Base-by-base conservation (phyloP, 2,329 filamentous ascomycete genomes). In the Fusarium sp. region DNA sequence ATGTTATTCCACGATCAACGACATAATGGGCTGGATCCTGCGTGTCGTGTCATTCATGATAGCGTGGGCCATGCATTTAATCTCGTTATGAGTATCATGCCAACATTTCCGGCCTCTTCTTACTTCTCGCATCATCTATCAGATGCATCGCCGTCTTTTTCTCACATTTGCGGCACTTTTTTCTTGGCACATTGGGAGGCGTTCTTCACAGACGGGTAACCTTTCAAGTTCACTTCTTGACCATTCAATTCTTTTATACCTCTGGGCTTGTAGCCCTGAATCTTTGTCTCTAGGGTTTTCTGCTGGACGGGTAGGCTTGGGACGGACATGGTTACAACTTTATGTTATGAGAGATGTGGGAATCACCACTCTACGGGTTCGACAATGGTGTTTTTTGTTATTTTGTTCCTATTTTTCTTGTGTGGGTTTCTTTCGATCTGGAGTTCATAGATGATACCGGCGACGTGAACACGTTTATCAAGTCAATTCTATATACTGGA, bases 401-500 rank as follows among this genome's bases (percentile, higher is more conserved):
- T 56, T 59, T 46, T 58, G 53, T 69, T 51, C 69, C 57, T 51
- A 12, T 53, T 51, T 51, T 56, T n/a, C 36, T 20, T 55, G 38
- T 27, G 55, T 42, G 44, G 71, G 57, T 68, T 63, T 31, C 10
- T 31, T 51, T 56, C 20, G 33, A 44, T 17, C 44, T 61, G 75
- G 75, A 72, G 65, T 74, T 69, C 69, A 57, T 77, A 77, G 75
- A 77, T 71, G 67, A 78, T 74, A 76, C 64, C 72, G 75, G 75
- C 75, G 64, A 77, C 75, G 72, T 73, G 67, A 64, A 72, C 63
- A 74, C 68, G 46, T 72, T 74, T 56, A 59, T 59, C 24, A 63
- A 56, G 55, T 74, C 69, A 65, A 66, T 51, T 29, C 46, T 51
- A 51, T 73, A 73, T 73, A 70, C 36, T 72, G 57, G 38, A 64